Evolutionary conservation across 2,329 filamentous ascomycete genomes (phyloP).

Genomic region (Paraconiothyrium sp.): DNA sequence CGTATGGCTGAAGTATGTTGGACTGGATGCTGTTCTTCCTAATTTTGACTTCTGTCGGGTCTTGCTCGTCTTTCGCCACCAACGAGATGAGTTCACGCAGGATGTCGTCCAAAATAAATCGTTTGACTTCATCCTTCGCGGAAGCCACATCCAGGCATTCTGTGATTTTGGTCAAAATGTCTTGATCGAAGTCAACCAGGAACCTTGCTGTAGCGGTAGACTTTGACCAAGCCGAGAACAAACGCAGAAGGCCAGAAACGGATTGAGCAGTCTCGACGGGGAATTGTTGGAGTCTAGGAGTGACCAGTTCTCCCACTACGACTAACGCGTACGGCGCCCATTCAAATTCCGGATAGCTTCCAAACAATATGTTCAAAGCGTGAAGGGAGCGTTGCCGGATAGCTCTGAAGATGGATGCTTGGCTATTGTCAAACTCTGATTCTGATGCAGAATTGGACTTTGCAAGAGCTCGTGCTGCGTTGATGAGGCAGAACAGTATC

Average conservation of each 20-base stretch:
- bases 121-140: slow-evolving; percentile 85
- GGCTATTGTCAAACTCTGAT: slow-evolving; percentile 35
- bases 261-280: slow-evolving; percentile 88
- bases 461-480: slow-evolving; percentile 61
- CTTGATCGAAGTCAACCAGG: slow-evolving; percentile 68
- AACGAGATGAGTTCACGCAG: slow-evolving; percentile 61
- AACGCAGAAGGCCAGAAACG: slow-evolving; percentile 80
- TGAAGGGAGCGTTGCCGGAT: slow-evolving; percentile 80
- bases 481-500: slow-evolving; percentile 81
- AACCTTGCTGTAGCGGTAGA: slow-evolving; percentile 73
- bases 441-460: slow-evolving; percentile 47
- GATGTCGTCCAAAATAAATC: slow-evolving; percentile 79
- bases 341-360: slow-evolving; percentile 73
- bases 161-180: slow-evolving; percentile 74
- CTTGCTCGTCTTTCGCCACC: slow-evolving; percentile 22
- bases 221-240: slow-evolving; percentile 84
- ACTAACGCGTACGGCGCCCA: slow-evolving; percentile 76
- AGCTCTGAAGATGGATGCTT: slow-evolving; percentile 68
- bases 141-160: slow-evolving; percentile 76
- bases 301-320: slow-evolving; percentile 79
- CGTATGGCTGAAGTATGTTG: slow-evolving; percentile 68
- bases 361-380: slow-evolving; percentile 81
- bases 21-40: slow-evolving; percentile 52
- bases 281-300: slow-evolving; percentile 79
- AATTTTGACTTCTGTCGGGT: slow-evolving; percentile 63